Evolutionary conservation across 805 yeast genomes (phyloP), one percentile per base, ranked within the genome.

Genomic region (Kluyveromyces wickerhamii): DNA sequence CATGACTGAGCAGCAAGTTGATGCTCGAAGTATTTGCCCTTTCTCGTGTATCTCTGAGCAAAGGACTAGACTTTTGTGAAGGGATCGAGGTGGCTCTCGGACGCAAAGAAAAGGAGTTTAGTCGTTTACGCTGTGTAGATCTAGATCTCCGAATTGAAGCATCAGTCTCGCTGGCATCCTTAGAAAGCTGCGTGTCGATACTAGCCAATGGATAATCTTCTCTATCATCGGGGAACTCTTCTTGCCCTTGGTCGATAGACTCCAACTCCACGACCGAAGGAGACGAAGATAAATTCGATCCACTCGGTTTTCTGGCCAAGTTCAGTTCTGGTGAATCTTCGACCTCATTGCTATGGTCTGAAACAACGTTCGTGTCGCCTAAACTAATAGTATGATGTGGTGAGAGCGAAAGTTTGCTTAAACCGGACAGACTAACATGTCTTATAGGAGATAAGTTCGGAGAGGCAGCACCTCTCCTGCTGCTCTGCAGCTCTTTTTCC

Each of bases 321-420:
- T 7, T 13, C 17, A 6, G 19, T 21, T 29, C 40, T n/a, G n/a
- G 11, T 12, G 25, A 21, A 9, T 30, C 19, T 8, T 30, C 34
- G 35, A 31, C 20, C n/a, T 17, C 8, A 5, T 11, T 13, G 23
- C 35, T 27, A 3, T 21, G 15, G 13, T 15, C 29, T 11, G 18
- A 35, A 7, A 14, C 16, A 4, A 15, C 22, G 21, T 22, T 15
- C 10, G 30, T 9, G n/a, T 4, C 28, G 17, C 22, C 19, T 10
- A 3, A 6, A 20, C 14, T 18, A 27, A 15, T 17, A 27, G n/a
- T 9, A 17, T n/a, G 10, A 11, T 19, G 27, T 24, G 44, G 44
- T 0, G 51, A 32, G 9, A 51, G 21, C 4, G 51, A 38, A 5
- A 52, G 38, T 19, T 47, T 52, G 5, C 42, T 46, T 7, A 48